These are phyloP conservation scores for Aspergillus luchuensis DNA, from an alignment of 2,329 filamentous ascomycete species.

Conservation along the genomic window DNA sequence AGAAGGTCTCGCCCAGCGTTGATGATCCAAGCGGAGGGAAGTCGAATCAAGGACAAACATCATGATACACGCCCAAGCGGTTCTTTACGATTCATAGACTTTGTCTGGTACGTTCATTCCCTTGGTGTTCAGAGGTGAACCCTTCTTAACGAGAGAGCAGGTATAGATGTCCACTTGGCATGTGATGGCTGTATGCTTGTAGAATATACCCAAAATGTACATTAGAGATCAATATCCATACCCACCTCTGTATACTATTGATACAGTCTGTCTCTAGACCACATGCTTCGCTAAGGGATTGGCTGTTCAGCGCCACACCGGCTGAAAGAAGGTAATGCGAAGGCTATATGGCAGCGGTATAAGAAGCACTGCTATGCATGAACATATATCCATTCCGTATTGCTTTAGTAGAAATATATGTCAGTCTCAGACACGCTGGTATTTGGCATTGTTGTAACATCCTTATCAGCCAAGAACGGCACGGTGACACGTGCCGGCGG, in stretches of 20 bases:
- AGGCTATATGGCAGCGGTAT: neutral
- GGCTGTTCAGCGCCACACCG: neutral
- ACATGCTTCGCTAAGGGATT: too few species aligned
- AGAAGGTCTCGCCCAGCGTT: slow-evolving; percentile 67
- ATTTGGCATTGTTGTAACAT: neutral
- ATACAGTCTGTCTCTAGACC: neutral
- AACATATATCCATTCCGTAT: neutral
- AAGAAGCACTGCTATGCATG: neutral
- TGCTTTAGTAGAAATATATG: neutral
- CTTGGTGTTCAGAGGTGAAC: neutral
- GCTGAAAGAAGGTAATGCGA: neutral
- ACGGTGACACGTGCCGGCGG: neutral
- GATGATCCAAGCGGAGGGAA: slow-evolving; percentile 25
- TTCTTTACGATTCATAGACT: neutral
- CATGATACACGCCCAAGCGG: slow-evolving; percentile 19
- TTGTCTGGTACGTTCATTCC: neutral
- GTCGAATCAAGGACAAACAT: slow-evolving; percentile 22
- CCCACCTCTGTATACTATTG: neutral
- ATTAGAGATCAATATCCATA: slow-evolving; percentile 16
- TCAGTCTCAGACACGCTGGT: neutral
- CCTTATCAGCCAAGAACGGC: neutral
- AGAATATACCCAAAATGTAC: slow-evolving; percentile 24
- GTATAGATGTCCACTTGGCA: neutral
- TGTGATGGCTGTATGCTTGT: slow-evolving; percentile 9
- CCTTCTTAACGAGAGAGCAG: neutral